phyloP scores from a whole-genome alignment of 805 yeast genomes.

The Clavispora carvajalis region DNA sequence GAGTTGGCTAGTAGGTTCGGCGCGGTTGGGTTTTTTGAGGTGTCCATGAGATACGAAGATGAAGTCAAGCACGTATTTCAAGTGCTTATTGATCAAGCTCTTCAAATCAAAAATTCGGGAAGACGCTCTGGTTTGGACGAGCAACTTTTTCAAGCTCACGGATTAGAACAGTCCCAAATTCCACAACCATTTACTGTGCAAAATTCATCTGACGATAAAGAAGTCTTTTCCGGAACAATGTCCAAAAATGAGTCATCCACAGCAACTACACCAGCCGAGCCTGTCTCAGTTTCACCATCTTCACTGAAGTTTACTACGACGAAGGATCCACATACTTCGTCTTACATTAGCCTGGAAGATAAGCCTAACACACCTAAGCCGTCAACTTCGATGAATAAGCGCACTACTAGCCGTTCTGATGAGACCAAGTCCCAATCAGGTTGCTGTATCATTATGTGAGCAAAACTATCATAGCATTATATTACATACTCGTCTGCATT shows the following conservation, averaged over 20 bases:
- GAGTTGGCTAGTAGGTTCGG: constrained; percentile 22
- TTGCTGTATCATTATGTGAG: not conserved
- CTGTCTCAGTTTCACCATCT: too few relatives aligned
- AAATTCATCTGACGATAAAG: not conserved
- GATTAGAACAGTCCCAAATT: not conserved
- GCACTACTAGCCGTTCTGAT: not conserved
- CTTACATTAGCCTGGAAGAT: not conserved
- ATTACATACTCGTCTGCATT: not conserved
- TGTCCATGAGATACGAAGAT: constrained; percentile 17
- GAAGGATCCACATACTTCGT: too few relatives aligned
- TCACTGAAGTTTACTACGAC: too few relatives aligned
- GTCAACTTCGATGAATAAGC: not conserved
- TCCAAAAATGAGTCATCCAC: not conserved
- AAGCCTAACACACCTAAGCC: not conserved
- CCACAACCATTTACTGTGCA: not conserved
- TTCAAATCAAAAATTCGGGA: not conserved
- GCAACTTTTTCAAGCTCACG: not conserved
- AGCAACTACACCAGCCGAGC: not conserved
- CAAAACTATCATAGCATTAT: not conserved
- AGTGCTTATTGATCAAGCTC: constrained; percentile 18
- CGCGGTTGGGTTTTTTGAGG: constrained; percentile 26
- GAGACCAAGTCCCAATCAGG: not conserved
- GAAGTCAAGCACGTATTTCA: constrained; percentile 24
- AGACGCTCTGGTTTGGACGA: not conserved
- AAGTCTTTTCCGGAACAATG: not conserved